These are phyloP conservation scores for Spiraea crenata DNA, from an alignment of 331 rosid species.

Conservation along the genomic window DNA sequence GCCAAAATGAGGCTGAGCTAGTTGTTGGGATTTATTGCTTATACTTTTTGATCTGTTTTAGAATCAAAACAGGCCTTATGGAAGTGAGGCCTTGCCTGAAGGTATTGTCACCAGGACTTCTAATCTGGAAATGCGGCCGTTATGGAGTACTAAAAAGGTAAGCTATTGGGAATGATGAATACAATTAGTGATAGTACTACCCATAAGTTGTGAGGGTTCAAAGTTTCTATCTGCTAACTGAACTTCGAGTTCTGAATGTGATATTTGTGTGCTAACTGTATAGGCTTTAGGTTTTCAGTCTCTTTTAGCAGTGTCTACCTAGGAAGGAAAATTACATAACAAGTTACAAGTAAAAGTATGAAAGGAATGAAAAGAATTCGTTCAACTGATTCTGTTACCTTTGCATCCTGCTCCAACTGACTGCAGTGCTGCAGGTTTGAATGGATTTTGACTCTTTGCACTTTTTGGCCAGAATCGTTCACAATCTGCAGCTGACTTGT, in stretches of 20 bases:
- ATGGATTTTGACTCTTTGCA: not conserved
- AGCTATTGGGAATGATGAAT: not conserved
- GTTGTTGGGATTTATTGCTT: conserved; percentile 19
- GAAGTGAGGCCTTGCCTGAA: conserved; percentile 73
- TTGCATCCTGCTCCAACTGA: not conserved
- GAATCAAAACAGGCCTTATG: conserved; percentile 64
- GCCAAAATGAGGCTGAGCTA: not conserved
- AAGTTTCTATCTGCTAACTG: not conserved
- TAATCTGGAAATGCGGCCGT: conserved; percentile 54
- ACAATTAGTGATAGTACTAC: conserved; percentile 8
- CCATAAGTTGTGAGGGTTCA: not conserved
- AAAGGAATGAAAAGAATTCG: not conserved
- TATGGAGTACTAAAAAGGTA: conserved; percentile 54
- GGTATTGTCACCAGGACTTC: conserved; percentile 67
- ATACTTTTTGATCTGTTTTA: conserved; percentile 41
- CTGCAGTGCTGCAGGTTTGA: not conserved
- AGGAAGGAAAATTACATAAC: too few relatives aligned
- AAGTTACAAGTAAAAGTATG: not conserved
- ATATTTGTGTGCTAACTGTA: not conserved
- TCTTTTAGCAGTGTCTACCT: too few relatives aligned
- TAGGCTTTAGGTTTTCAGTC: not conserved
- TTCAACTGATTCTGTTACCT: not conserved
- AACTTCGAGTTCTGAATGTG: not conserved
- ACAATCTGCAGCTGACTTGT: conserved; percentile 40
- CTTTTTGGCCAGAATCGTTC: conserved; percentile 32